phyloP scores from a whole-genome alignment of 208 protist genomes.

The Trypanosoma melophagium region DNA sequence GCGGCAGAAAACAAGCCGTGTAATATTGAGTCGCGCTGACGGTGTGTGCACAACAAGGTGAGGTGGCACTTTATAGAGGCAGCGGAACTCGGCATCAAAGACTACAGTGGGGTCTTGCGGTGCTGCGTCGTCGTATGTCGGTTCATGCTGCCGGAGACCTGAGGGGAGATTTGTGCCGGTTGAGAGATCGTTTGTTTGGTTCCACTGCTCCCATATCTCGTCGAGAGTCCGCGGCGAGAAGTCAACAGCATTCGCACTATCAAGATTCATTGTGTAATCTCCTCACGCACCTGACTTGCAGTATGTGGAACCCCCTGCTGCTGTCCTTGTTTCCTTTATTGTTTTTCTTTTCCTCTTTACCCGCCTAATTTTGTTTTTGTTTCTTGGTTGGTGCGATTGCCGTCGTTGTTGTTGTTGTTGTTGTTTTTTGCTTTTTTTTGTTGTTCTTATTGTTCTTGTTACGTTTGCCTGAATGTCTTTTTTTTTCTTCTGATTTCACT shows the following conservation, averaged over 20 bases:
- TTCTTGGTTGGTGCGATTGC: no score
- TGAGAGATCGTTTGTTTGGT: constrained; percentile 24
- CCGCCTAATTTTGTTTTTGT: no score
- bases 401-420: no score
- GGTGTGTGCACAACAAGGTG: constrained; percentile 58
- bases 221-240: constrained; percentile 10
- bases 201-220: constrained; percentile 33
- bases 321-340: no score
- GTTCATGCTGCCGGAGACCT: neutral
- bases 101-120: constrained; percentile 31
- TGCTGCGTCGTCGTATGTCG: neutral
- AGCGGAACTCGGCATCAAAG: constrained; percentile 69
- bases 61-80: constrained; percentile 58
- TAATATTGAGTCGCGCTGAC: constrained; percentile 75
- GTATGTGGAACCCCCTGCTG: no score
- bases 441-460: no score
- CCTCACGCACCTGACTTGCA: no score
- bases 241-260: neutral
- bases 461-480: no score
- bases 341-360: no score
- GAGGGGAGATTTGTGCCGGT: constrained; percentile 12
- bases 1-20: constrained; percentile 80
- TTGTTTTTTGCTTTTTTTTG: no score
- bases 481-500: no score
- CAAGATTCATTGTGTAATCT: constrained; percentile 2